Conservation (phyloP, 2,329 filamentous ascomycete genomes). For the Botryotinia narcissicola region DNA sequence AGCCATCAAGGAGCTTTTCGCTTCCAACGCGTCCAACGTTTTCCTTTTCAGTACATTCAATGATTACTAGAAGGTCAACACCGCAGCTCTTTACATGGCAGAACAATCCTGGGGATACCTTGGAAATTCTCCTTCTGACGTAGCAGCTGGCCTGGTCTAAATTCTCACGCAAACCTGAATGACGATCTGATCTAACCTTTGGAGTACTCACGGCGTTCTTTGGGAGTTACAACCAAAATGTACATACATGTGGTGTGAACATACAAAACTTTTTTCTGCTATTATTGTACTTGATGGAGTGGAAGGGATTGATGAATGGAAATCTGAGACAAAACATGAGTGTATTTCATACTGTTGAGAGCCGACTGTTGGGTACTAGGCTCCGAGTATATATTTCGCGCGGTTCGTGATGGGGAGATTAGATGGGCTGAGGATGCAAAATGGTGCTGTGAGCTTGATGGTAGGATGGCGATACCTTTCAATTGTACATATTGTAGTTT, state of each 20-base stretch:
- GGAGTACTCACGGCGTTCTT: slow-evolving; percentile 12
- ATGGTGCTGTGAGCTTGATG: background rate
- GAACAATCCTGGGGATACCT: slow-evolving; percentile 76
- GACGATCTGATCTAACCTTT: slow-evolving; percentile 3
- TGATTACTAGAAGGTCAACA: slow-evolving; percentile 72
- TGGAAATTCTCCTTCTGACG: slow-evolving; percentile 32
- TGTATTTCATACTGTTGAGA: slow-evolving; percentile 4
- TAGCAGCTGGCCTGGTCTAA: slow-evolving; percentile 20
- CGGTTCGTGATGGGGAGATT: background rate
- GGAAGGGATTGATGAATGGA: background rate
- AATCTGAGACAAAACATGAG: slow-evolving; percentile 5
- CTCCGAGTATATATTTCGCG: slow-evolving; percentile 10
- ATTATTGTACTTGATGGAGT: slow-evolving; percentile 8
- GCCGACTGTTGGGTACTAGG: slow-evolving; percentile 12
- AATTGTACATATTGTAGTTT: slow-evolving; percentile 7
- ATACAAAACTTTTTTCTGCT: slow-evolving; percentile 7
- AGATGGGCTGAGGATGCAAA: background rate
- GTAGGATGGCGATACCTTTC: background rate
- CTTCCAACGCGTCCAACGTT: slow-evolving; percentile 49
- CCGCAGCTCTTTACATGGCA: slow-evolving; percentile 60
- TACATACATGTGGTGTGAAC: slow-evolving; percentile 17
- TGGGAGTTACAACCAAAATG: slow-evolving; percentile 7
- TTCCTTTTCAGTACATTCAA: slow-evolving; percentile 80
- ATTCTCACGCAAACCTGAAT: background rate
- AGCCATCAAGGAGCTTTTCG: slow-evolving; percentile 61